These are phyloP conservation scores for Pseudotsuga menziesii DNA, from an alignment of 75 land plant genomes.

Conservation along the genomic window DNA sequence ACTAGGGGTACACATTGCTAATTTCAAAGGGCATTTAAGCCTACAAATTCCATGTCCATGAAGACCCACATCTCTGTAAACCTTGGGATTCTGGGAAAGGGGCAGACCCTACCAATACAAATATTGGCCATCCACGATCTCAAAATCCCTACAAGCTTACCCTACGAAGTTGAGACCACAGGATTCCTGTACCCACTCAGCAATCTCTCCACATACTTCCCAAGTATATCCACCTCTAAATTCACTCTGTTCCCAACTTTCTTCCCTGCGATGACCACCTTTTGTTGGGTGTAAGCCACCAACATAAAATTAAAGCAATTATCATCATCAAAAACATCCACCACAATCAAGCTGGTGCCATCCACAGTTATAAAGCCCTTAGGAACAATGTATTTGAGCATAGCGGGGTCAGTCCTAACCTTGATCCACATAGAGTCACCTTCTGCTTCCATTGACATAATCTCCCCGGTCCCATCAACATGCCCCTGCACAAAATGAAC, in stretches of 20 bases:
- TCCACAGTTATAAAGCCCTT: constrained; percentile 95
- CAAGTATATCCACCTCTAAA: constrained; percentile 91
- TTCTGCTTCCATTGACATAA: constrained; percentile 49
- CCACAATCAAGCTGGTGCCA: constrained; percentile 96
- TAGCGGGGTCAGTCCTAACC: constrained; percentile 47
- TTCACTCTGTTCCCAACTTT: constrained; percentile 84
- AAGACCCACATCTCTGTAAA: no score
- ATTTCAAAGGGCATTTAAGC: neutral
- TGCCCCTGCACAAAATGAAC: constrained; percentile 98
- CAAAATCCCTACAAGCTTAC: neutral
- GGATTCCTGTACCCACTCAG: constrained; percentile 29
- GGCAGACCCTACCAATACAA: neutral
- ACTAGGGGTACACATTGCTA: neutral
- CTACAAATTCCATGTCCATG: neutral
- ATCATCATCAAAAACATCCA: constrained; percentile 81
- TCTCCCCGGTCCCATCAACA: constrained; percentile 95
- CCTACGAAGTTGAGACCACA: neutral
- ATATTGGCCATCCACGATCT: neutral
- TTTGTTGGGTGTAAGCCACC: constrained; percentile 91
- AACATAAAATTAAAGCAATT: constrained; percentile 81
- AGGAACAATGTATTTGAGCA: constrained; percentile 74
- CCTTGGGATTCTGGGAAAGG: neutral
- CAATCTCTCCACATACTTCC: constrained; percentile 93
- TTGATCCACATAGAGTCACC: constrained; percentile 92
- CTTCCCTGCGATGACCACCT: constrained; percentile 82